A percentile compares a stretch with the other conserved stretches of the same genome.
Conservation (phyloP, 2,329 filamentous ascomycete species). For the Colletotrichum zoysiae region DNA sequence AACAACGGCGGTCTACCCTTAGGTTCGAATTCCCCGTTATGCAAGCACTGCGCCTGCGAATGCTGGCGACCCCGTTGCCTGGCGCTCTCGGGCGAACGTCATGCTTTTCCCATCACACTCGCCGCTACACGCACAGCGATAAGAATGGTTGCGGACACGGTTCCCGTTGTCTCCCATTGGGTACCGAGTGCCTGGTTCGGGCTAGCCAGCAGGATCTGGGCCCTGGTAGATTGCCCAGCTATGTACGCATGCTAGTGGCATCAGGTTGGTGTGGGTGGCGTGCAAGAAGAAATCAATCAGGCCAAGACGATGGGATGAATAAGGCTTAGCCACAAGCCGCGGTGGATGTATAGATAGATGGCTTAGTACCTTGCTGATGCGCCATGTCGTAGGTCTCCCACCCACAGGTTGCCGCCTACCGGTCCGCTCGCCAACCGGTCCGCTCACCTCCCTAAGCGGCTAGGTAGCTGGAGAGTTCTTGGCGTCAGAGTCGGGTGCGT, state of each 20-base stretch:
- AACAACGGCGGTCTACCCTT: not conserved
- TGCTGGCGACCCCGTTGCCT: slow-evolving; percentile 5
- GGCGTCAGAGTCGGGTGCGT: not conserved
- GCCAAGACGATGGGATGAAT: slow-evolving; percentile 9
- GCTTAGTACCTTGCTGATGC: not conserved
- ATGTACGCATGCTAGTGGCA: not conserved
- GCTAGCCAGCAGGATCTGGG: slow-evolving; percentile 12
- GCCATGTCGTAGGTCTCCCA: not conserved
- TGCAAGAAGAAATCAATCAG: not conserved
- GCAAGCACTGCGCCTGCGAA: slow-evolving; percentile 18
- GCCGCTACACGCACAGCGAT: slow-evolving; percentile 19
- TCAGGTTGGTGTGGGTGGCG: not conserved
- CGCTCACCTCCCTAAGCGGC: not conserved
- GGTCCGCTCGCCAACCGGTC: not conserved
- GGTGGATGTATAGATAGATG: too few relatives aligned
- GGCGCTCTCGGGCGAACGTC: slow-evolving; percentile 6
- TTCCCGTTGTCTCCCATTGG: slow-evolving; percentile 12
- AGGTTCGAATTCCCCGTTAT: slow-evolving; percentile 17
- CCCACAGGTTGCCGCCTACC: not conserved
- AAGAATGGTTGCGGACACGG: not conserved
- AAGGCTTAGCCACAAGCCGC: not conserved
- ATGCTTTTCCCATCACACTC: slow-evolving; percentile 13
- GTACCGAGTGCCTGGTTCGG: slow-evolving; percentile 21
- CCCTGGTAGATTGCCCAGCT: slow-evolving; percentile 22
- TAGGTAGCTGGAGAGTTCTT: not conserved